Base-by-base conservation (phyloP, 129 eudicot species). In the sunflower (Helianthus annuus) region DNA sequence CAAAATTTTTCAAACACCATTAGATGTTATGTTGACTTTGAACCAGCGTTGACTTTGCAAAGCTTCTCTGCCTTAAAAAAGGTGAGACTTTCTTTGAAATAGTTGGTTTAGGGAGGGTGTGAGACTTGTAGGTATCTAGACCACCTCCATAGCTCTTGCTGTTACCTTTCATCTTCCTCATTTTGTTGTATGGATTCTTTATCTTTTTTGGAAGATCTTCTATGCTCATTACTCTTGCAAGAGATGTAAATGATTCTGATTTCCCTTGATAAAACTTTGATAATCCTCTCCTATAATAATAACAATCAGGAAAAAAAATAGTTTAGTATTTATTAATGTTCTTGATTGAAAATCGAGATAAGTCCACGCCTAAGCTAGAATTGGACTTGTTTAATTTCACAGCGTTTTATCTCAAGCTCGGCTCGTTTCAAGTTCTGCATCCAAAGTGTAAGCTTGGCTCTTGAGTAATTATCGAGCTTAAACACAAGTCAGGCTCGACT, bases 191-290 rank as follows among this genome's bases (percentile, higher is more conserved):
- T 24, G 83, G 80, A 36, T 34, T 66, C 54, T 76, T 81, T 14
- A 60, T 53, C 76, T 88, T 91, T 83, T 91, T 91, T 34, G 85
- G 85, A 52, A 91, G 83, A 83, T 91, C 97, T 75, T 91, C 95
- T 74, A 88, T 38, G 85, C 96, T 85, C 81, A 74, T 74, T 60
- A 86, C 96, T 72, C 77, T 86, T 68, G 93, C 80, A 39, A 91
- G 81, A 73, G 86, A 84, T 76, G 96, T 82, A 58, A 82, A 91
- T 27, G 97, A 91, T 71, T 91, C 84, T 6, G 96, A 91, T 70
- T 88, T 88, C 64, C 97, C 97, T 19, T 91, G 75, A 68, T 91
- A 91, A 65, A 49, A 91, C 75, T 82, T 79, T 46, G 97, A 91
- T 39, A 91, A 76, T 57, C 96, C 96, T 68, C 85, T 84, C 80